Percentiles rank a stretch among this genome's conserved stretches.
phyloP scores from a whole-genome alignment of 2,329 filamentous ascomycete species.

The Anthostomella pinea region DNA sequence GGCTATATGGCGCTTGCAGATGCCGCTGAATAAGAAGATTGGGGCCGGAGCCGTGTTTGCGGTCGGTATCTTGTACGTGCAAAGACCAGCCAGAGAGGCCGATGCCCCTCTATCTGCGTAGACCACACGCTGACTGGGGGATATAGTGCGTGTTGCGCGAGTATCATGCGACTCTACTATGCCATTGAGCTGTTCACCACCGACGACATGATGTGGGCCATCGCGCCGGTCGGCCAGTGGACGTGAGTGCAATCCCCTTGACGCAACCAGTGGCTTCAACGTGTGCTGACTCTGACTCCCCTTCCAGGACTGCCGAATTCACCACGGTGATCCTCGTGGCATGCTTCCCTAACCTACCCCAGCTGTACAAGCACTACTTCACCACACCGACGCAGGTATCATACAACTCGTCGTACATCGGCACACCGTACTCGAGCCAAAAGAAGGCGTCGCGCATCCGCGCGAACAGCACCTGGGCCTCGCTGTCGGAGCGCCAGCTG shows the following conservation, averaged over 20 bases:
- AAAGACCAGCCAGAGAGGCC: neutral
- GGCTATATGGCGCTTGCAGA: slow-evolving; percentile 17
- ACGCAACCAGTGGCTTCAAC: too few relatives aligned
- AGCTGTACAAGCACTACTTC: too few relatives aligned
- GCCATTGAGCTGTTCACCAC: slow-evolving; percentile 5
- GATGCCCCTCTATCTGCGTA: too few relatives aligned
- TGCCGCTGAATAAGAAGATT: slow-evolving; percentile 17
- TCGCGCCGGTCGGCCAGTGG: slow-evolving; percentile 8
- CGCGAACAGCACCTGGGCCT: too few relatives aligned
- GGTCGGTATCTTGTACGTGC: slow-evolving; percentile 20
- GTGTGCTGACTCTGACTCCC: neutral
- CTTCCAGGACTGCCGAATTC: slow-evolving; percentile 11
- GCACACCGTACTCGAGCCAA: too few relatives aligned
- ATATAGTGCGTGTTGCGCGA: slow-evolving; percentile 9
- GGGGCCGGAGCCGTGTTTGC: slow-evolving; percentile 18
- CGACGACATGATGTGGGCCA: slow-evolving; percentile 5
- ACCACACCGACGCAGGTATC: too few relatives aligned
- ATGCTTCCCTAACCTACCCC: too few relatives aligned
- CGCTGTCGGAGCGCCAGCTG: too few relatives aligned
- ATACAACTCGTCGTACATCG: too few relatives aligned
- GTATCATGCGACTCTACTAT: slow-evolving; percentile 13
- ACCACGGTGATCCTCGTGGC: slow-evolving; percentile 11
- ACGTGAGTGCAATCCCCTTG: slow-evolving; percentile 8
- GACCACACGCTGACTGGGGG: too few relatives aligned
- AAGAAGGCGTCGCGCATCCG: too few relatives aligned